Evolutionary conservation across 2,329 filamentous ascomycete genomes (phyloP).

Genomic region (Pyrenochaeta sp.): DNA sequence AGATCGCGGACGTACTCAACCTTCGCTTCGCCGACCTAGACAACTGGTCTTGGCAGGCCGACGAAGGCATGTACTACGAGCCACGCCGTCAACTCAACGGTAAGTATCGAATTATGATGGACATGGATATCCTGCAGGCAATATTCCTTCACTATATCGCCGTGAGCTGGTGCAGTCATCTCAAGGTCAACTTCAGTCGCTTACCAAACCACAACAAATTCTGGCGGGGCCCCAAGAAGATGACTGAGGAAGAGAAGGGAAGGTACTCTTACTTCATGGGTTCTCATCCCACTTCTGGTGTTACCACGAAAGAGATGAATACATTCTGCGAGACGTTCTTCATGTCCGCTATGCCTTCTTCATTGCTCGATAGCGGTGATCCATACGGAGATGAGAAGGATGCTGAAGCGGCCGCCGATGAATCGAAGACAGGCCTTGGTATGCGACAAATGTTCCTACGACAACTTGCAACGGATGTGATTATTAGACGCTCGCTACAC

Average conservation of each 20-base stretch:
- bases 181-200: slow-evolving; percentile 54
- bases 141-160: slow-evolving; percentile 65
- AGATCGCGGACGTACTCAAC: slow-evolving; percentile 66
- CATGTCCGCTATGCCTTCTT: slow-evolving; percentile 62
- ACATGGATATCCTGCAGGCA: slow-evolving; percentile 66
- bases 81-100: slow-evolving; percentile 63
- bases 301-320: not conserved
- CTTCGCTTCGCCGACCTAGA: slow-evolving; percentile 62
- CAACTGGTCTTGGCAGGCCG: slow-evolving; percentile 59
- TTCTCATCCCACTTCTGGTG: not conserved
- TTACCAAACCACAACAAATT: slow-evolving; percentile 28
- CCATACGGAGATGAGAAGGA: slow-evolving; percentile 49
- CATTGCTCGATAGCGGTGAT: slow-evolving; percentile 8
- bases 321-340: slow-evolving; percentile 57
- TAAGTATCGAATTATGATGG: slow-evolving; percentile 67
- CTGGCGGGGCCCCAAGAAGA: slow-evolving; percentile 57
- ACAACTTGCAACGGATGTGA: slow-evolving; percentile 63
- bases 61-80: slow-evolving; percentile 26
- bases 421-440: slow-evolving; percentile 31
- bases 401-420: slow-evolving; percentile 53
- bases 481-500: slow-evolving; percentile 59
- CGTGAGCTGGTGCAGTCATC: slow-evolving; percentile 59
- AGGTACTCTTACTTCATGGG: slow-evolving; percentile 5
- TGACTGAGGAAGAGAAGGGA: slow-evolving; percentile 29
- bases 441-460: slow-evolving; percentile 67